Evolutionary conservation across 1,284 basidiomycete genomes (phyloP), one percentile per base, ranked within the genome.

Genomic region (Sanguinoderma infundibulare): DNA sequence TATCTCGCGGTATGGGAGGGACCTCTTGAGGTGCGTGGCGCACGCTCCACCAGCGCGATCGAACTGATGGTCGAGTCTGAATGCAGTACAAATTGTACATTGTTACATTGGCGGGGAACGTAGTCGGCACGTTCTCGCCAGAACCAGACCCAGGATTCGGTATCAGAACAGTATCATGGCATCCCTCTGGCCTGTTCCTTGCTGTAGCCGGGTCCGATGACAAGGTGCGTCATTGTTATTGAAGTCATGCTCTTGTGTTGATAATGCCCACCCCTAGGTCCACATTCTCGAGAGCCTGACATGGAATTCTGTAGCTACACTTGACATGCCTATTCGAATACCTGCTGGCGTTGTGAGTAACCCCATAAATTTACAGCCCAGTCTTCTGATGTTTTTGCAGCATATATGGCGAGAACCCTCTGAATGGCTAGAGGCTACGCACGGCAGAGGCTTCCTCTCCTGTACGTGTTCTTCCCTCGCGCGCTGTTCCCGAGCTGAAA

Each of bases 1-100:
- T 82, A 90, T 74, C 65, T 97, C 14, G 94, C 94, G 0, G 82
- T 91, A 0, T 95, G 91, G 90, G 95, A 97, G 72, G 87, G 90
- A 12, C 81, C 86, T 9, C 74, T 95, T 26, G 90, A 93, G 77
- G 94, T 93, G 64, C 49, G 81, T 73, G n/a, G 34, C 53, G 34
- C 52, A 2, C 17, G 7, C 57, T 47, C 12, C 17, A 17, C 32
- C 20, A 17, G 36, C 38, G 54, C 56, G 30, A 28, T 34, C 34
- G 28, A 54, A 55, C 62, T 40, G 56, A 28, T 22, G 20, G 17
- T 2, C 44, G n/a, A 17, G 15, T n/a, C n/a, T n/a, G 28, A 30
- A 42, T 40, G n/a, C 69, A 96, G 94, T 96, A 91, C 76, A 94
- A 92, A 69, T 74, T 97, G 15, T 81, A 87, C 71, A 81, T 97